phyloP scores from a whole-genome alignment of 73 alveolate species.

The Blepharisma stoltei region DNA sequence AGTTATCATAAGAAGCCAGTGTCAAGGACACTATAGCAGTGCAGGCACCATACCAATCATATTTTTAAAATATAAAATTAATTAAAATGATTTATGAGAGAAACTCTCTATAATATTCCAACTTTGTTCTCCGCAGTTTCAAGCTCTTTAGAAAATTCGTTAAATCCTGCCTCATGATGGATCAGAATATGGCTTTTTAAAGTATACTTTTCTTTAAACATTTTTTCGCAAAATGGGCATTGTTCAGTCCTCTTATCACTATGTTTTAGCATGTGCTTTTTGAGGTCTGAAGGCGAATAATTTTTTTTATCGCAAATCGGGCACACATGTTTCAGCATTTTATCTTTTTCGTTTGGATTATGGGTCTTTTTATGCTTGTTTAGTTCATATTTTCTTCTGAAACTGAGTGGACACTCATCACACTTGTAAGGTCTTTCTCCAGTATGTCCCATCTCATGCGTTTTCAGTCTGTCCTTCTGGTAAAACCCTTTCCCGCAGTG shows the following conservation, averaged over 20 bases:
- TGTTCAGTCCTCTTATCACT: background rate
- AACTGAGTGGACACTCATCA: constrained; percentile 5
- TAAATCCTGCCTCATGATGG: no score
- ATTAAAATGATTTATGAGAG: no score
- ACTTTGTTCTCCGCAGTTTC: no score
- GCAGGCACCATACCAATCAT: no score
- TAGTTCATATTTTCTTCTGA: constrained; percentile 6
- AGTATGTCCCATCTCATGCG: constrained; percentile 45
- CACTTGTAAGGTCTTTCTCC: constrained; percentile 49
- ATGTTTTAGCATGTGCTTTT: constrained; percentile 11
- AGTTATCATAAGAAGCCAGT: no score
- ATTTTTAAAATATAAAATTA: no score
- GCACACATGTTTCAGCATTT: background rate
- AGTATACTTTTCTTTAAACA: background rate
- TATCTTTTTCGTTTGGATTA: background rate
- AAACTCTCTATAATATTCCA: no score
- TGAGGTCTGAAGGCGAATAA: background rate
- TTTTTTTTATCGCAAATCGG: background rate
- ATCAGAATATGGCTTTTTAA: background rate
- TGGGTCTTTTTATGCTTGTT: background rate
- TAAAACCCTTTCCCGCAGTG: constrained; percentile 19
- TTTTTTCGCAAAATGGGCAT: background rate
- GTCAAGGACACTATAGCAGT: no score
- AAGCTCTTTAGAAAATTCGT: no score
- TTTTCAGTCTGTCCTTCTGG: constrained; percentile 13